phyloP scores from a whole-genome alignment of 345 rosid species.

The Eucalyptus cloeziana region DNA sequence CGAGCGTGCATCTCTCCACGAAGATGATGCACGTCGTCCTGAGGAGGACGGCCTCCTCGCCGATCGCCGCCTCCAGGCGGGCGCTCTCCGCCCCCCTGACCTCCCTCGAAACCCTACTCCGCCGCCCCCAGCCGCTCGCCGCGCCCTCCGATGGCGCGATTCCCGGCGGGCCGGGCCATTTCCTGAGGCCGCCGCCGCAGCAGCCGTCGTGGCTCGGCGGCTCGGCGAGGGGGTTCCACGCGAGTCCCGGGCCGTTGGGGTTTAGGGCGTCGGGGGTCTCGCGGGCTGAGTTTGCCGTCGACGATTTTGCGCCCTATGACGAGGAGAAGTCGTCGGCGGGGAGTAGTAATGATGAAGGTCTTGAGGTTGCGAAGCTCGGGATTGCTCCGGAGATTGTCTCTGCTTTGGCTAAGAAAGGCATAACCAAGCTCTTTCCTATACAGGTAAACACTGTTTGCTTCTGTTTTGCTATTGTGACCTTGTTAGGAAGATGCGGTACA shows the following conservation, averaged over 20 bases:
- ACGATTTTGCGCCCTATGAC: slow-evolving; percentile 17
- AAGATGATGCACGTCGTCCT: slow-evolving; percentile 35
- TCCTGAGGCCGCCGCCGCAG: not conserved
- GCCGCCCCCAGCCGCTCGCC: not conserved
- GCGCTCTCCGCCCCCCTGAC: slow-evolving; percentile 10
- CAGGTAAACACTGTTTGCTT: slow-evolving; percentile 30
- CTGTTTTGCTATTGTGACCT: not conserved
- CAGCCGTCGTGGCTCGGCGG: not conserved
- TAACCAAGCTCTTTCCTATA: slow-evolving; percentile 74
- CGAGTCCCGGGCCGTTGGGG: slow-evolving; percentile 29
- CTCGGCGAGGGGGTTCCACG: slow-evolving; percentile 30
- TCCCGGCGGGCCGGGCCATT: not conserved
- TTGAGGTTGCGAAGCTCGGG: slow-evolving; percentile 52
- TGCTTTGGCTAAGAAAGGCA: slow-evolving; percentile 54
- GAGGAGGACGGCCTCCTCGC: slow-evolving; percentile 16
- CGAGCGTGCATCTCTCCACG: not conserved
- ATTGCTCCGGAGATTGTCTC: slow-evolving; percentile 69
- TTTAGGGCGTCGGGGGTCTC: slow-evolving; percentile 26
- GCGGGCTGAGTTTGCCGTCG: slow-evolving; percentile 43
- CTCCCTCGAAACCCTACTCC: slow-evolving; percentile 5
- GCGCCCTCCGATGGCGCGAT: not conserved
- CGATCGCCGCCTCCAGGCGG: slow-evolving; percentile 4
- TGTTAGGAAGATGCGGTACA: not conserved
- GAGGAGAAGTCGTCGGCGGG: slow-evolving; percentile 16
- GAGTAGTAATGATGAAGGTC: slow-evolving; percentile 38